phyloP scores from a whole-genome alignment of 192 early-diverging fungal genomes.

The Oehlia diaphana region DNA sequence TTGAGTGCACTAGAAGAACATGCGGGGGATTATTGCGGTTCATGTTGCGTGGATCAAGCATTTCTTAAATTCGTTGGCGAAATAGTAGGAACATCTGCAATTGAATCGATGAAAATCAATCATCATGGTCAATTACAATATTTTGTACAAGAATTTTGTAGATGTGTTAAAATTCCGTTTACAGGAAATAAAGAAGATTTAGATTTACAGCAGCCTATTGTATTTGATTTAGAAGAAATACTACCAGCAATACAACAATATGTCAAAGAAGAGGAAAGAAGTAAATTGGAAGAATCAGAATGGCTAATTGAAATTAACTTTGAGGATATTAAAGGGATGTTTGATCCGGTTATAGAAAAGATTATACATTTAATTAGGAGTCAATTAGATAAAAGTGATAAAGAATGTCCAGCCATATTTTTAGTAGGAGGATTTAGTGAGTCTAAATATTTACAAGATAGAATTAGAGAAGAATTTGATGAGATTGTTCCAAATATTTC shows the following conservation, averaged over 20 bases:
- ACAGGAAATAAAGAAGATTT: background rate
- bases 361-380: slow-evolving; percentile 31
- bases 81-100: slow-evolving; percentile 41
- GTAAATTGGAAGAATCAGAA: background rate
- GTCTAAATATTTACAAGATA: slow-evolving; percentile 44
- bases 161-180: background rate
- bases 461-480: slow-evolving; percentile 49
- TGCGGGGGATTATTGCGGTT: slow-evolving; percentile 51
- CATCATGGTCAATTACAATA: slow-evolving; percentile 17
- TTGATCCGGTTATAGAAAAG: background rate
- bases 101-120: slow-evolving; percentile 19
- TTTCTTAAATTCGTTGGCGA: slow-evolving; percentile 44
- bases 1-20: slow-evolving; percentile 51
- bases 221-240: slow-evolving; percentile 14
- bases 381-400: slow-evolving; percentile 28
- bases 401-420: slow-evolving; percentile 40
- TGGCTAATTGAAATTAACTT: slow-evolving; percentile 5
- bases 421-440: slow-evolving; percentile 41
- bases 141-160: slow-evolving; percentile 17
- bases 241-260: slow-evolving; percentile 11
- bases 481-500: slow-evolving; percentile 47
- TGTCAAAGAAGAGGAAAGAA: background rate
- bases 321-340: background rate
- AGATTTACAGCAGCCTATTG: background rate
- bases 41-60: slow-evolving; percentile 47